Conservation (phyloP, 2,329 filamentous ascomycete genomes). For the Aspergillus sp. region DNA sequence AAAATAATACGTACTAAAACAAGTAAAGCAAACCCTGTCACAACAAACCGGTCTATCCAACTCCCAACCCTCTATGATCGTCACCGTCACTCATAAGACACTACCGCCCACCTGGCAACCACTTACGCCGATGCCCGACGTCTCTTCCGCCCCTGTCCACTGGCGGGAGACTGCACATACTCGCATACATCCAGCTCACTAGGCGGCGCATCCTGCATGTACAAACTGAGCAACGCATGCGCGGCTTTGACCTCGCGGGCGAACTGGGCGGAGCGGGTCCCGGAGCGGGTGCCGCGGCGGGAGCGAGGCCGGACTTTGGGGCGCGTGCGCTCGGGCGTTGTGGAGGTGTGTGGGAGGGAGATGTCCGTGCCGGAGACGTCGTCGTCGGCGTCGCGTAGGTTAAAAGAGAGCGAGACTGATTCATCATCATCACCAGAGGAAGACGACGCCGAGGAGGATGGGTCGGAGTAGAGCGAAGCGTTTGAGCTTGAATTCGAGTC, state of each 20-base stretch:
- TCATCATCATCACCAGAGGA: not conserved
- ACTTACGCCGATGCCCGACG: conserved; percentile 10
- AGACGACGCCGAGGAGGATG: not conserved
- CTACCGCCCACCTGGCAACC: not conserved
- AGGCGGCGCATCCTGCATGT: conserved; percentile 21
- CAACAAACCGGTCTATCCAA: not conserved
- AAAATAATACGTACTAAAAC: not conserved
- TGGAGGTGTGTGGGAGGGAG: no score
- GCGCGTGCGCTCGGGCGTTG: no score
- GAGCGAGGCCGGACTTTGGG: not conserved
- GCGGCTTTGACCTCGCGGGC: conserved; percentile 27
- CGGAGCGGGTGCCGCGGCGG: conserved; percentile 3
- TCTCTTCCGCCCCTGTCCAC: conserved; percentile 6
- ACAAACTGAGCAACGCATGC: conserved; percentile 27
- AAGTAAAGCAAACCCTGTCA: no score
- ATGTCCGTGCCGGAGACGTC: conserved; percentile 10
- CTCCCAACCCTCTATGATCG: not conserved
- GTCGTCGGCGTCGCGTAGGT: conserved; percentile 7
- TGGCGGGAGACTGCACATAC: no score
- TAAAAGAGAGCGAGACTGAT: not conserved
- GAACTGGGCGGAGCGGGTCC: conserved; percentile 12
- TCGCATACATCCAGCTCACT: conserved; percentile 8
- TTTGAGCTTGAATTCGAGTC: not conserved
- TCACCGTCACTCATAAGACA: not conserved
- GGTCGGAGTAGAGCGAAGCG: not conserved